phyloP scores from a whole-genome alignment of 306 rosid species.

The Sechiopsis laciniata region DNA sequence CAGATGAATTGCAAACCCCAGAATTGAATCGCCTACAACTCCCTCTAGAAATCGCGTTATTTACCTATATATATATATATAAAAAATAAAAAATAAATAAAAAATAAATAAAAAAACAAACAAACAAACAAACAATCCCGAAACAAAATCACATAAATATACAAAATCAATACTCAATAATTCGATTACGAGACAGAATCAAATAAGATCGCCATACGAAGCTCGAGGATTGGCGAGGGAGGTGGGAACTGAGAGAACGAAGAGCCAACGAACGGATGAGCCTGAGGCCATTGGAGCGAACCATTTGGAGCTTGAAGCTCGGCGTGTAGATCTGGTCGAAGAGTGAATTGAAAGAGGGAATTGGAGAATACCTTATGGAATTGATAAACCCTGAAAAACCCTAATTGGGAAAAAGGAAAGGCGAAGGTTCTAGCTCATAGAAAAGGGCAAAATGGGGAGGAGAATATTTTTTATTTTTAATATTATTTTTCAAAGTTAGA shows the following conservation, averaged over 20 bases:
- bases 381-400: conserved; percentile 59
- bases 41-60: conserved; percentile 34
- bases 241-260: conserved; percentile 35
- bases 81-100: too few relatives aligned
- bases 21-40: conserved; percentile 46
- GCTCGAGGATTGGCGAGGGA: conserved; percentile 19
- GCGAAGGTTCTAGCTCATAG: conserved; percentile 38
- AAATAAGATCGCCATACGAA: conserved; percentile 26
- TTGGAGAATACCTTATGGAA: background rate
- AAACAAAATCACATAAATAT: background rate
- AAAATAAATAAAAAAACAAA: too few relatives aligned
- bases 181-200: background rate
- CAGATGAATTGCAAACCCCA: conserved; percentile 33
- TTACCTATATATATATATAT: conserved; percentile 34
- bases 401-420: conserved; percentile 26
- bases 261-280: conserved; percentile 48
- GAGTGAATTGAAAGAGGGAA: background rate
- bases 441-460: background rate
- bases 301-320: conserved; percentile 42
- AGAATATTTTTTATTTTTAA: background rate
- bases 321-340: background rate
- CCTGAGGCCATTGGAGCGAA: conserved; percentile 56
- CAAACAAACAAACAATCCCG: conserved; percentile 14
- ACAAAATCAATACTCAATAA: too few relatives aligned
- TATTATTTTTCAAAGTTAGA: too few relatives aligned